Conservation (phyloP, 345 rosid species). For the Sonneratia caseolaris region DNA sequence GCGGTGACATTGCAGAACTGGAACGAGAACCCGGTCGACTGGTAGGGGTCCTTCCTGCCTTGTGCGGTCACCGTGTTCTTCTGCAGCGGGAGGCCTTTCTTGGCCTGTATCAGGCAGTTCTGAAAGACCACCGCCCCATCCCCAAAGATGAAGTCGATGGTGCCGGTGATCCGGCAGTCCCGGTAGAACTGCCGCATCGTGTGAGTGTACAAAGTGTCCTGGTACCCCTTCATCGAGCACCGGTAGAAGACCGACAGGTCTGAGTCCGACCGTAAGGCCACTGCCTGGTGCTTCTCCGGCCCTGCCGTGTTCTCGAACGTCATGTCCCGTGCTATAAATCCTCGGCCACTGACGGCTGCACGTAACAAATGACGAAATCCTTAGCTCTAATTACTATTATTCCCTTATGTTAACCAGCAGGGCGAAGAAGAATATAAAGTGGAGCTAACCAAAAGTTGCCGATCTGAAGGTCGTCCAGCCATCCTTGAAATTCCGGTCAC, state of each 20-base stretch:
- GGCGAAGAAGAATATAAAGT: neutral
- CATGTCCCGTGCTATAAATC: constrained; percentile 69
- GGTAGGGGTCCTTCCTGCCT: constrained; percentile 59
- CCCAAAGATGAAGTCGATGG: constrained; percentile 82
- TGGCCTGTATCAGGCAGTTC: constrained; percentile 53
- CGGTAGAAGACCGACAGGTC: constrained; percentile 60
- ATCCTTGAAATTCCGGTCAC: constrained; percentile 43
- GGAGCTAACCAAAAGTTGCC: constrained; percentile 65
- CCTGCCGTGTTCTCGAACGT: constrained; percentile 85
- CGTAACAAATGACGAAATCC: neutral
- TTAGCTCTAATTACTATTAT: neutral
- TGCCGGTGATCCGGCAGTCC: constrained; percentile 73
- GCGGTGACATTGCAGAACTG: constrained; percentile 71
- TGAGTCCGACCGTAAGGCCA: constrained; percentile 66
- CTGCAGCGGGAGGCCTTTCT: constrained; percentile 55
- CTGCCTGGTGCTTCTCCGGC: constrained; percentile 78
- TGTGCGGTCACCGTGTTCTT: constrained; percentile 80
- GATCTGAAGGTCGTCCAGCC: constrained; percentile 92
- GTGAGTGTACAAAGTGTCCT: constrained; percentile 81
- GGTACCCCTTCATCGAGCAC: constrained; percentile 60
- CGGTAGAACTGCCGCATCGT: constrained; percentile 83
- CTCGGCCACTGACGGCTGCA: constrained; percentile 84
- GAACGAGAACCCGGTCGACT: constrained; percentile 74
- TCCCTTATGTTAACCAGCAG: neutral
- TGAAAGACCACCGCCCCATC: constrained; percentile 67